Conservation (phyloP, 164 flowering plant species). For the Litsea cubeba region DNA sequence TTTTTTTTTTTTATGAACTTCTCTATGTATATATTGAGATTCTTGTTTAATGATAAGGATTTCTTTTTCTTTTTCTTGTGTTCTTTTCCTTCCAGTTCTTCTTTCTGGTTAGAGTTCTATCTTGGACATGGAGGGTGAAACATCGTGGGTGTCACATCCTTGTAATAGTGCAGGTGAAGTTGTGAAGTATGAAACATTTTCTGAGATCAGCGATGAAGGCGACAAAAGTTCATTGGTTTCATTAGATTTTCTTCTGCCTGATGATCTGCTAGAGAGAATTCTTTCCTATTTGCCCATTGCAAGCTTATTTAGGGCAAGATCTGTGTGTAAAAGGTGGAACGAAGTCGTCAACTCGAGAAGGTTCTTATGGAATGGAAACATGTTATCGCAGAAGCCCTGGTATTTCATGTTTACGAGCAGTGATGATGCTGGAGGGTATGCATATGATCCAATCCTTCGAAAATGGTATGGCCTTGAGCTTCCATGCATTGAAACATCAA, state of each 20-base stretch:
- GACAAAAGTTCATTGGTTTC: conserved; percentile 36
- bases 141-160: conserved; percentile 23
- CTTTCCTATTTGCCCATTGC: conserved; percentile 70
- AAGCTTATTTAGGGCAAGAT: conserved; percentile 77
- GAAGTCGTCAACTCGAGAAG: conserved; percentile 64
- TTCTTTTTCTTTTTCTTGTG: too few relatives aligned
- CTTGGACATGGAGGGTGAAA: conserved; percentile 26
- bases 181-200: conserved; percentile 35
- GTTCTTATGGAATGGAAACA: conserved; percentile 62
- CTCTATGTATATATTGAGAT: too few relatives aligned
- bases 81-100: background rate
- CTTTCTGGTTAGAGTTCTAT: background rate
- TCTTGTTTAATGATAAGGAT: too few relatives aligned
- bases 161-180: conserved; percentile 9
- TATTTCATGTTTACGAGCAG: conserved; percentile 89
- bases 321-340: conserved; percentile 85
- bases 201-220: conserved; percentile 43
- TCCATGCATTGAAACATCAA: conserved; percentile 57
- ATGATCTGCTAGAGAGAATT: conserved; percentile 80
- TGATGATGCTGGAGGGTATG: conserved; percentile 74
- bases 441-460: conserved; percentile 70
- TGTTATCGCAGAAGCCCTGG: conserved; percentile 72
- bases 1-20: too few relatives aligned
- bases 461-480: conserved; percentile 85
- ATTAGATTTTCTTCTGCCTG: conserved; percentile 61